A percentile compares a stretch with the other conserved stretches of the same genome.
These are phyloP conservation scores for Cercospora zeina DNA, from an alignment of 2,329 filamentous ascomycete species.

Conservation along the genomic window DNA sequence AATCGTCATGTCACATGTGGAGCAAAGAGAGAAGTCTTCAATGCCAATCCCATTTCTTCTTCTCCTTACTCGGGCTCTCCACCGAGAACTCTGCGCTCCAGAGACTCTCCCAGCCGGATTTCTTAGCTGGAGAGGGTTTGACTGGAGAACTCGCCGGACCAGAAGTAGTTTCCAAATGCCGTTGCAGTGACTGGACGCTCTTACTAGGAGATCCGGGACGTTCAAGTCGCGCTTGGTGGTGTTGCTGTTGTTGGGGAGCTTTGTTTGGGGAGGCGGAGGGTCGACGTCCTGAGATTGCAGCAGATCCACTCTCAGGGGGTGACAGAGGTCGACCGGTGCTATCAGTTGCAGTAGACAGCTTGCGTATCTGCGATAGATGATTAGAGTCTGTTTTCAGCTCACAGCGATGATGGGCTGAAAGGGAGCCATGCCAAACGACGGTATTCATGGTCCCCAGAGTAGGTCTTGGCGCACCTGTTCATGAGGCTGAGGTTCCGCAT, in stretches of 20 bases:
- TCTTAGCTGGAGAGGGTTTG: conserved; percentile 19
- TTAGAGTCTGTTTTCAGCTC: conserved; percentile 10
- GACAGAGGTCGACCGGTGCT: conserved; percentile 5
- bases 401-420: not conserved
- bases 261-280: conserved; percentile 22
- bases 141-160: conserved; percentile 27
- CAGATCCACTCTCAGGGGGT: not conserved
- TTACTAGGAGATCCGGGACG: conserved; percentile 38
- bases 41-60: conserved; percentile 27
- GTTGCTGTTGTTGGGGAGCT: conserved; percentile 1
- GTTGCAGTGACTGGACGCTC: conserved; percentile 37
- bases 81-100: conserved; percentile 39
- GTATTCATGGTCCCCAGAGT: conserved; percentile 41
- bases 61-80: conserved; percentile 38
- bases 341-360: conserved; percentile 17
- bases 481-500: conserved; percentile 21
- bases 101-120: conserved; percentile 36
- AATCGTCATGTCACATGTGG: not conserved
- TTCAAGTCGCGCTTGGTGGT: conserved; percentile 2
- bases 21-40: not conserved
- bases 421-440: conserved; percentile 26
- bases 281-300: conserved; percentile 9
- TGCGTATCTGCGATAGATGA: conserved; percentile 23
- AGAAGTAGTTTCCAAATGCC: conserved; percentile 28
- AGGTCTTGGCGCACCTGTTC: conserved; percentile 33